A percentile compares a stretch with the other conserved stretches of the same genome.
Evolutionary conservation across 1,284 basidiomycete genomes (phyloP).

Genomic region (Rhodotorula sp.): DNA sequence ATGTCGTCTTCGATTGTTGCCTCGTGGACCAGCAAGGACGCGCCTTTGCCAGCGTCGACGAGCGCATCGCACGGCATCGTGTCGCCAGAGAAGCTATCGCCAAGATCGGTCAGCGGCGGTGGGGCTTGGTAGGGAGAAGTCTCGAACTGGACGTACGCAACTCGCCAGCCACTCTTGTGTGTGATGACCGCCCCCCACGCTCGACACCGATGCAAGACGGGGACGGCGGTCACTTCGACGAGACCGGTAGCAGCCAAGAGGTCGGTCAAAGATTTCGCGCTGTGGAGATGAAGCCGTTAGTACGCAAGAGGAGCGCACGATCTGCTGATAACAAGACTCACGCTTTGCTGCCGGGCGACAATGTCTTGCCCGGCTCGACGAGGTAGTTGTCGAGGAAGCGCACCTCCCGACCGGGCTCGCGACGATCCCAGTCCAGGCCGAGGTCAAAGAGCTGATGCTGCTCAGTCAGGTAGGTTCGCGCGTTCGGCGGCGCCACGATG

Average conservation of each 20-base stretch:
- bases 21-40: constrained; percentile 88
- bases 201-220: constrained; percentile 66
- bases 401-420: constrained; percentile 11
- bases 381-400: constrained; percentile 33
- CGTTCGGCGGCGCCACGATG: constrained; percentile 36
- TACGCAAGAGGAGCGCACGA: too few relatives aligned
- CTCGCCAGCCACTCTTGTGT: constrained; percentile 72
- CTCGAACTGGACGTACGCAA: constrained; percentile 60
- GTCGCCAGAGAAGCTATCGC: constrained; percentile 69
- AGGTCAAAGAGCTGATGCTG: constrained; percentile 45
- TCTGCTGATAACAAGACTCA: constrained; percentile 2
- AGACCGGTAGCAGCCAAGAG: constrained; percentile 40
- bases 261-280: constrained; percentile 4
- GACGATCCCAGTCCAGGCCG: constrained; percentile 35
- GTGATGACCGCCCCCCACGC: constrained; percentile 71
- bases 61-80: constrained; percentile 75
- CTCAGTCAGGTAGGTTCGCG: constrained; percentile 38
- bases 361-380: constrained; percentile 29
- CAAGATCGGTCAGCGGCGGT: constrained; percentile 24
- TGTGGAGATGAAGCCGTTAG: background rate
- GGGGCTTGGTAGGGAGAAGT: too few relatives aligned
- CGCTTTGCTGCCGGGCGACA: constrained; percentile 1
- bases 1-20: constrained; percentile 82
- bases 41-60: constrained; percentile 63
- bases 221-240: constrained; percentile 55